phyloP scores from a whole-genome alignment of 441 rosid species.

The Pelargonium exstipulatum region DNA sequence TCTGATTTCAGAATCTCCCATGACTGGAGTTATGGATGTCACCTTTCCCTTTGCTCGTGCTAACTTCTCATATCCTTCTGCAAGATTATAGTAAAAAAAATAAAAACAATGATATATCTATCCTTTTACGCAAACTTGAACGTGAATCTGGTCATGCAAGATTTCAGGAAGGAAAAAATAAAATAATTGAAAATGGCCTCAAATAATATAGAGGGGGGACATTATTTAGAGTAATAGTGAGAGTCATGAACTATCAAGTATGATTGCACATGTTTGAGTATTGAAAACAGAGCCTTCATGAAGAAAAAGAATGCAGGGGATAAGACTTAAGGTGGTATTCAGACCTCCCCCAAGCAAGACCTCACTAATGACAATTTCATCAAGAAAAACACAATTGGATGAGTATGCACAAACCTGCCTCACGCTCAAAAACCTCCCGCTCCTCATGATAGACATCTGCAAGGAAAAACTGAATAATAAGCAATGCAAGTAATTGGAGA shows the following conservation, averaged over 20 bases:
- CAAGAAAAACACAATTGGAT: constrained; percentile 4
- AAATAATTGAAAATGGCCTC: no score
- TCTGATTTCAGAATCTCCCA: constrained; percentile 19
- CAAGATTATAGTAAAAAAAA: neutral
- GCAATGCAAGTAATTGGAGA: no score
- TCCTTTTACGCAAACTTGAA: neutral
- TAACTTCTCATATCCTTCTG: constrained; percentile 81
- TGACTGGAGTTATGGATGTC: constrained; percentile 19
- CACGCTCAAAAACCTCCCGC: constrained; percentile 70
- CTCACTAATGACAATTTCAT: neutral
- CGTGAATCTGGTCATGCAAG: no score
- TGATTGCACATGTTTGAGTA: neutral
- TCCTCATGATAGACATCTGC: constrained; percentile 84
- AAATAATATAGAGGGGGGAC: neutral
- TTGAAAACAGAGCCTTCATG: neutral
- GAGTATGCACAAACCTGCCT: constrained; percentile 63
- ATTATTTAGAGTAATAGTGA: neutral
- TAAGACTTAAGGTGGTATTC: neutral
- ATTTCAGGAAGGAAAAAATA: neutral
- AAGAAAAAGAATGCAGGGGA: neutral
- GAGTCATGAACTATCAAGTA: neutral
- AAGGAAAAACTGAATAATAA: constrained; percentile 15
- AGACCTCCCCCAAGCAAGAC: neutral
- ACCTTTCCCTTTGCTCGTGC: constrained; percentile 48
- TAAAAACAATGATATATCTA: neutral